Base-by-base conservation (phyloP, 1,284 basidiomycete genomes). In the Anthracocystis setariae region DNA sequence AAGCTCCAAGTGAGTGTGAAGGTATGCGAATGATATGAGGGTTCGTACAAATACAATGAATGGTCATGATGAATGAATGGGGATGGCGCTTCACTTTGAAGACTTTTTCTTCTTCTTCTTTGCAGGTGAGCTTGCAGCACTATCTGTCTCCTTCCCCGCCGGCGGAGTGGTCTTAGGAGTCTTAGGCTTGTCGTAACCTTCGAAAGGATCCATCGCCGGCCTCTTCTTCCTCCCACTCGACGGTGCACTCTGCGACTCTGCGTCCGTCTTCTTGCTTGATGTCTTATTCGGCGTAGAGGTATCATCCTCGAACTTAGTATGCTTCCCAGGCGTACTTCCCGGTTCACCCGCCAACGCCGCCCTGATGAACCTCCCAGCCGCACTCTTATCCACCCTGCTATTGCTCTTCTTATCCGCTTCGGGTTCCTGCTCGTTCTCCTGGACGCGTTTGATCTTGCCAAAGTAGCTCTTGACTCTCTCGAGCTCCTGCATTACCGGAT, bases 391-490 rank as follows among this genome's bases (percentile, higher is more conserved):
- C 24, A 76, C 38, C 35, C 46, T 73, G 4, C 57, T 40, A 25
- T 43, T 43, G 2, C 51, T 42, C 24, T 60, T 21, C 10, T 47
- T 17, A 1, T 5, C 40, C 12, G 40, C 9, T n/a, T 29, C 45
- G 5, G 46, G 27, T 32, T 60, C 67, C 43, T 53, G 52, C 39
- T 71, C 59, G 21, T 50, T 42, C 5, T 63, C 48, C 51, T 77
- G 69, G 1, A 62, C 75, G 10, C 46, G 24, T 47, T 76, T 63
- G 46, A 78, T 73, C 60, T 78, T 78, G 13, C 39, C 50, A 50
- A 78, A 77, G 46, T 78, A 78, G 37, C 62, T 49, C 61, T 77
- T 72, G 40, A 78, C 77, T 20, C 77, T 39, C 25, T 78, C 69
- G 25, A 77, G 45, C 48, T 78, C 77, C 29, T 61, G 49, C 46